Conservation (phyloP, 345 rosid genomes). For the Diplotaxis tenuifolia region DNA sequence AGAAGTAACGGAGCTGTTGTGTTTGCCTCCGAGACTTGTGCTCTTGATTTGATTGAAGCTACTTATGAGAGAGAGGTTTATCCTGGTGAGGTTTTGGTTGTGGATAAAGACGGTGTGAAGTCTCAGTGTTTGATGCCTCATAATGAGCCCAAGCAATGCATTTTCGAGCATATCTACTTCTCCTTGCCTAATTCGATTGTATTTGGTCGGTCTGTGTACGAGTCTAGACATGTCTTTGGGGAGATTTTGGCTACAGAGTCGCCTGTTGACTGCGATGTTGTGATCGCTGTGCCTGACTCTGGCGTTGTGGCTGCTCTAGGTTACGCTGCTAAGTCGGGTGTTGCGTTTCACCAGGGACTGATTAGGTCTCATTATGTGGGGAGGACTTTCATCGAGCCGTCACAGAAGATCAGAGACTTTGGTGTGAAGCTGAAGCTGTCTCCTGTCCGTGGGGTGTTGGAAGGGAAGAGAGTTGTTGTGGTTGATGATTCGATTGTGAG, state of each 20-base stretch:
- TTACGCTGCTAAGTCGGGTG: conserved; percentile 83
- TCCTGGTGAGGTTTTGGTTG: conserved; percentile 90
- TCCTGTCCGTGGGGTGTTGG: conserved; percentile 72
- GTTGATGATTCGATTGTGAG: conserved; percentile 96
- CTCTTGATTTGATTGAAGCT: conserved; percentile 96
- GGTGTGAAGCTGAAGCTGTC: conserved; percentile 96
- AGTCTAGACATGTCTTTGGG: conserved; percentile 59
- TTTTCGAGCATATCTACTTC: conserved; percentile 92
- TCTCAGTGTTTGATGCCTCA: conserved; percentile 75
- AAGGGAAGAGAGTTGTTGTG: conserved; percentile 90
- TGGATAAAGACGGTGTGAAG: conserved; percentile 80
- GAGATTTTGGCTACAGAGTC: conserved; percentile 81
- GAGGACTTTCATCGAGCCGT: conserved; percentile 92
- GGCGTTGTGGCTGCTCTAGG: conserved; percentile 98
- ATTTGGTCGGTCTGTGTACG: conserved; percentile 77
- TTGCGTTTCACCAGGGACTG: conserved; percentile 84
- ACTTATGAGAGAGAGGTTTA: conserved; percentile 85
- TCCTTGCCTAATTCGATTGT: conserved; percentile 78
- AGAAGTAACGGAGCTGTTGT: conserved; percentile 82
- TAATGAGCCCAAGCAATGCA: conserved; percentile 85
- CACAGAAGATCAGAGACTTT: conserved; percentile 92
- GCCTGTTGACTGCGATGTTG: conserved; percentile 88
- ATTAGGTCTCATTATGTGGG: conserved; percentile 96
- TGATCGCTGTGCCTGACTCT: conserved; percentile 95
- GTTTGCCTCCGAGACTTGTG: conserved; percentile 95